A percentile compares a stretch with the other conserved stretches of the same genome.
Conservation (phyloP, 768 basidiomycete genomes). For the Lenzites betulinus region DNA sequence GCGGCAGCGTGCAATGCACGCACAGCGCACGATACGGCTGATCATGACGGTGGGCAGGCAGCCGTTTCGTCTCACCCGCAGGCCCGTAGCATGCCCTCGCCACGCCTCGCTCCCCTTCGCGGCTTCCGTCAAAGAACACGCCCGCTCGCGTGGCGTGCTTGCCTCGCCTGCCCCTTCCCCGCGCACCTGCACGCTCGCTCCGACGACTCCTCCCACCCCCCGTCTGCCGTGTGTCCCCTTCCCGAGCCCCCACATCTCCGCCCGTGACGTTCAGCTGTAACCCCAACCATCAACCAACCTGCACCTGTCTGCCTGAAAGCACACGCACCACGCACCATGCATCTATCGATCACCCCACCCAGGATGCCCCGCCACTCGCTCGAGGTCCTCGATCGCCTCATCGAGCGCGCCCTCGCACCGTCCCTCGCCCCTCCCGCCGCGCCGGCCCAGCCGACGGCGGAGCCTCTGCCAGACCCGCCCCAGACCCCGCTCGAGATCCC, state of each 20-base stretch:
- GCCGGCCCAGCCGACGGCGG: not conserved
- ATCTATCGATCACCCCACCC: slow-evolving; percentile 6
- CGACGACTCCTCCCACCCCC: not conserved
- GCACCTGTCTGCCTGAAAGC: not conserved
- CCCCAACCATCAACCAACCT: not conserved
- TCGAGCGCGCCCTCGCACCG: slow-evolving; percentile 27
- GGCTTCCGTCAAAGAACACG: slow-evolving; percentile 8
- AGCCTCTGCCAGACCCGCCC: not conserved
- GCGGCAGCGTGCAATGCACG: not conserved
- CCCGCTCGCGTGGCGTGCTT: slow-evolving; percentile 4
- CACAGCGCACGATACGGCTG: slow-evolving; percentile 2
- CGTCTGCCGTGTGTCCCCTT: not conserved
- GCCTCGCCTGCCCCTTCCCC: not conserved
- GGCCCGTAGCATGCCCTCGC: slow-evolving; percentile 15
- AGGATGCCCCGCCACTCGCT: slow-evolving; percentile 19
- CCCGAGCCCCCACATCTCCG: not conserved
- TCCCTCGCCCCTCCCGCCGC: slow-evolving; percentile 1
- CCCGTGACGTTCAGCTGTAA: not conserved
- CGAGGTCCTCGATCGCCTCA: slow-evolving; percentile 24
- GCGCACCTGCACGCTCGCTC: not conserved
- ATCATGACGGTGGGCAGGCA: slow-evolving; percentile 10
- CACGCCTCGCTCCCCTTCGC: not conserved
- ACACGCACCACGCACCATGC: slow-evolving; percentile 3
- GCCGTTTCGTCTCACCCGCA: slow-evolving; percentile 3
- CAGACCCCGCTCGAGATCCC: slow-evolving; percentile 19